Evolutionary conservation across 305 asterid species (phyloP), one percentile per base, ranked within the genome.

Genomic region (Solanum hybrid): DNA sequence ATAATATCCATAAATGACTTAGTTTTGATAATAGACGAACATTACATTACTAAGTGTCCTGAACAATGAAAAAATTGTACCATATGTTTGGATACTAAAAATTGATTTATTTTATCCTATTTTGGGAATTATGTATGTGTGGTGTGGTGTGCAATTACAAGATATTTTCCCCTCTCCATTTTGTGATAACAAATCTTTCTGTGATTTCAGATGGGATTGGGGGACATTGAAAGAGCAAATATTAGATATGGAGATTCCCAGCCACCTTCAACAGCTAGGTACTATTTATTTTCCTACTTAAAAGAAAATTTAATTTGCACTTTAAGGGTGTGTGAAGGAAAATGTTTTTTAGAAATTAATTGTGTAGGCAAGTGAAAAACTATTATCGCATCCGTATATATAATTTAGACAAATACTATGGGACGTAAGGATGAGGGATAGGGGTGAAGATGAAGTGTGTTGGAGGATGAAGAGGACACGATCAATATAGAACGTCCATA

Each of bases 201-300:
- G 15, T 82, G 37, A 82, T 92, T 79, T 57, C 96, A 96, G 99
- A 94, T 94, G 94, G 96, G 94, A 0, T 81, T 93, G 91, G 93
- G 92, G 32, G 98, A 95, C 78, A 41, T 91, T 37, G 97, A 95
- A 91, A 92, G 94, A 87, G 91, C 91, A 89, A 95, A 93, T 86
- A 39, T 94, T 39, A 93, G 95, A 89, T 93, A 93, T 90, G 96
- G 93, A 92, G 97, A 95, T 91, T 91, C 94, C 68, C 96, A 93
- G 82, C 89, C 95, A 73, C 90, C 89, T 84, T 90, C 91, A 86
- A 91, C 92, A 79, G 88, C 95, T 84, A 95, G 97, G 98, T 77
- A 77, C 82, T 76, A 31, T 76, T 78, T 17, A 27, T 45, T 34
- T 81, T 27, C 87, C n/a, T 27, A 26, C 61, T 17, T 24, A 24